phyloP scores from a whole-genome alignment of 176 grass and related monocot species.

The Miscanthus lutarioriparius region DNA sequence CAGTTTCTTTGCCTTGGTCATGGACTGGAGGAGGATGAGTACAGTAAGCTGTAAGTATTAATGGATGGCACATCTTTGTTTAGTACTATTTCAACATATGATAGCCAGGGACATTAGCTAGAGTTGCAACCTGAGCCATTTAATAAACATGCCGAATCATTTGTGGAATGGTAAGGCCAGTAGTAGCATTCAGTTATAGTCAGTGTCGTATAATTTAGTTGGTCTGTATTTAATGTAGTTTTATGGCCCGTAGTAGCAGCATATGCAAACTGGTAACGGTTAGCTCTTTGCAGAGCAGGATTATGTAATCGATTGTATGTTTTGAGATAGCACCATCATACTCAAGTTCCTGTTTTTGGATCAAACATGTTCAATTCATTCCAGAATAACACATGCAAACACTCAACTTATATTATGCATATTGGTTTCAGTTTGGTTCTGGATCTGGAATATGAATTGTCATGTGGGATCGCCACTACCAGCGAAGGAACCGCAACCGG shows the following conservation, averaged over 20 bases:
- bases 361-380: constrained; percentile 6
- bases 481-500: too few species aligned
- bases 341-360: constrained; percentile 16
- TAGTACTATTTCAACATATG: not conserved
- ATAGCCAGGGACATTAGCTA: not conserved
- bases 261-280: constrained; percentile 19
- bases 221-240: not conserved
- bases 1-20: too few species aligned
- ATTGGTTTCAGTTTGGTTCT: not conserved
- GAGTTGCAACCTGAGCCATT: constrained; percentile 20
- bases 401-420: not conserved
- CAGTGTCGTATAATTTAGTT: not conserved
- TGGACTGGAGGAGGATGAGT: constrained; percentile 66
- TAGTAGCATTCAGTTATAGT: constrained; percentile 21
- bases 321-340: constrained; percentile 13
- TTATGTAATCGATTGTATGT: not conserved
- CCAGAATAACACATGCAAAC: not conserved
- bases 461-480: too few species aligned
- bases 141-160: not conserved
- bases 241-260: not conserved
- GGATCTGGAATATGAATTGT: too few species aligned
- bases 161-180: constrained; percentile 6
- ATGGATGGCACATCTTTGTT: not conserved
- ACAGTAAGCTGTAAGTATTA: constrained; percentile 53
- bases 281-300: constrained; percentile 8